Evolutionary conservation across 257 asterid species (phyloP), one percentile per base, ranked within the genome.

Genomic region (Salvia hispanica): DNA sequence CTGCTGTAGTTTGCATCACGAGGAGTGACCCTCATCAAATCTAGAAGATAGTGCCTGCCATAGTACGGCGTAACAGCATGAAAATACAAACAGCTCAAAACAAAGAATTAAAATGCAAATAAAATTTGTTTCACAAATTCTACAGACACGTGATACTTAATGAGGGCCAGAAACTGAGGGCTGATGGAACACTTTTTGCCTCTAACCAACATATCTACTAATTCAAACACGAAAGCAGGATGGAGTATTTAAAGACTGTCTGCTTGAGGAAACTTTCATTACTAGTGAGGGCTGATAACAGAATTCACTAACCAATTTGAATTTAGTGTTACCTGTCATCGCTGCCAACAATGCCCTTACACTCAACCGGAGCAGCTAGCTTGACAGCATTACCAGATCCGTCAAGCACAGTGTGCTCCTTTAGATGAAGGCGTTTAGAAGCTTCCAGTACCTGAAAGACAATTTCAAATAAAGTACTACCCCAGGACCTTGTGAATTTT

Each of bases 281-380:
- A 4, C n/a, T 31, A 57, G 44, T 16, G 36, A 21, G 11, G 39
- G 40, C 43, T 36, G 71, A 55, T 50, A 39, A 60, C 66, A 61
- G 44, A 61, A 51, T 18, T 62, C 54, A 33, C 36, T 4, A n/a
- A 31, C 58, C 45, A 61, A 46, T 57, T 42, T 25, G 45, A 66
- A 18, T 66, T 8, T 31, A 70, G 16, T 58, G 57, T 50, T 76
- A 94, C 99, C 99, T 88, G 90, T 86, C 97, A 78, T 91, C 99
- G 28, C 99, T 94, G 62, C 99, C 99, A 72, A 94, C 95, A 80
- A 91, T 94, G 75, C 98, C 99, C 82, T 94, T 94, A 88, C 95
- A 88, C 83, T 91, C 98, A 71, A 91, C 98, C 50, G 99, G 98
- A 63, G 97, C 99, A 71, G 96, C 98, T 72, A 94, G 80, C 77